Evolutionary conservation across 768 basidiomycete genomes (phyloP).

Genomic region (Suillus occidentalis): DNA sequence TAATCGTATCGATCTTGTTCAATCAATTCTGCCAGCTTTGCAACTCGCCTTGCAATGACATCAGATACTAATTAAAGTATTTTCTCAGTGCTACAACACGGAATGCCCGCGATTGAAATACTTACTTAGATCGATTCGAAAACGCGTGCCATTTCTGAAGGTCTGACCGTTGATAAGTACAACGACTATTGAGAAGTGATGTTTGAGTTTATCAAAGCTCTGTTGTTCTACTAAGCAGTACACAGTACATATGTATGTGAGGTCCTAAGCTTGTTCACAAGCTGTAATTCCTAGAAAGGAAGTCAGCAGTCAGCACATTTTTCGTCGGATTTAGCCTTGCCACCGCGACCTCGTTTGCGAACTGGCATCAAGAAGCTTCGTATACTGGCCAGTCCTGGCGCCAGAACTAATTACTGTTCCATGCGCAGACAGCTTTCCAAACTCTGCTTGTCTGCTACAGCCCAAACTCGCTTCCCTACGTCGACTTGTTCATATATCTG

Average conservation of each 20-base stretch:
- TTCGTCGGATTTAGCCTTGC: not conserved
- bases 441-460: not conserved
- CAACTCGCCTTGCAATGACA: not conserved
- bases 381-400: not conserved
- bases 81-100: not conserved
- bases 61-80: not conserved
- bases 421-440: conserved; percentile 7
- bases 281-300: conserved; percentile 1
- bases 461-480: not conserved
- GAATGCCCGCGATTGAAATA: not conserved
- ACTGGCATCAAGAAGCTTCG: conserved; percentile 1
- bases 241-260: not conserved
- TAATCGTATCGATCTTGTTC: not conserved
- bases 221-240: not conserved
- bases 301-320: not conserved
- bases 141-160: not conserved
- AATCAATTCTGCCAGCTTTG: not conserved
- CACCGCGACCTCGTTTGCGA: not conserved
- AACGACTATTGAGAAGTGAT: not conserved
- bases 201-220: not conserved
- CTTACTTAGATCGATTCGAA: not conserved
- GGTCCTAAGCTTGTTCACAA: not conserved
- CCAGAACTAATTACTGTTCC: not conserved
- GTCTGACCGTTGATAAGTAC: not conserved
- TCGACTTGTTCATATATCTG: not conserved